A percentile compares a stretch with the other conserved stretches of the same genome.
Conservation (phyloP, 2,329 filamentous ascomycete genomes). For the Trichoderma simmonsii region DNA sequence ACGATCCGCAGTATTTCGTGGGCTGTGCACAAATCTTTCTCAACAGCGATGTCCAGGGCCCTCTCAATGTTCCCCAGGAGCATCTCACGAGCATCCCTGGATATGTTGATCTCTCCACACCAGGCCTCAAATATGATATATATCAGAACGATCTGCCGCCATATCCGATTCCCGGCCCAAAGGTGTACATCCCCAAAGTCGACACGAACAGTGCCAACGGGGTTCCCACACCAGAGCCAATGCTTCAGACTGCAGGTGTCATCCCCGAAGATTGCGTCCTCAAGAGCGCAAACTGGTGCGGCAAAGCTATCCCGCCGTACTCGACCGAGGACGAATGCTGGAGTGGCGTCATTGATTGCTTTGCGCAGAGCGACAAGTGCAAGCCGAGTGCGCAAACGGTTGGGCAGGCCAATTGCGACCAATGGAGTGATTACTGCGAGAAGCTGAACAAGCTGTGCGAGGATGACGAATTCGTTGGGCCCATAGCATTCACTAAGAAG, state of each 20-base stretch:
- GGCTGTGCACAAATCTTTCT: constrained; percentile 71
- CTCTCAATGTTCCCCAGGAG: constrained; percentile 45
- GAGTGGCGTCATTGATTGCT: constrained; percentile 54
- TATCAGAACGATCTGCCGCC: constrained; percentile 48
- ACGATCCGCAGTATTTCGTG: constrained; percentile 69
- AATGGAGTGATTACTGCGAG: constrained; percentile 62
- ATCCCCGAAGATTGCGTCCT: constrained; percentile 56
- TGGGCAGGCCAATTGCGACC: constrained; percentile 56
- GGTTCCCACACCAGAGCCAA: not conserved
- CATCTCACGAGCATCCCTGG: constrained; percentile 44
- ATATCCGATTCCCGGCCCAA: constrained; percentile 55
- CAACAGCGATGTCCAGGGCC: constrained; percentile 42
- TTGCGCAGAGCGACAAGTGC: constrained; percentile 57
- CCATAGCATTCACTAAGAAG: constrained; percentile 41
- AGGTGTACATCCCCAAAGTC: constrained; percentile 45
- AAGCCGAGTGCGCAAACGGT: constrained; percentile 57
- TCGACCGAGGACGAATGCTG: constrained; percentile 57
- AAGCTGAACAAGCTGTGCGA: constrained; percentile 43
- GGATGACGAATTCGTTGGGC: constrained; percentile 44
- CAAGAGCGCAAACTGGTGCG: constrained; percentile 73
- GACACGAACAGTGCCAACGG: not conserved
- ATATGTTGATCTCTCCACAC: constrained; percentile 53
- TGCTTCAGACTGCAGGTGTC: constrained; percentile 41
- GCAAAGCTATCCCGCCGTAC: constrained; percentile 57
- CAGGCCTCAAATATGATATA: constrained; percentile 62